These are phyloP conservation scores for Russula virescens DNA, from an alignment of 768 basidiomycete species.

Conservation along the genomic window DNA sequence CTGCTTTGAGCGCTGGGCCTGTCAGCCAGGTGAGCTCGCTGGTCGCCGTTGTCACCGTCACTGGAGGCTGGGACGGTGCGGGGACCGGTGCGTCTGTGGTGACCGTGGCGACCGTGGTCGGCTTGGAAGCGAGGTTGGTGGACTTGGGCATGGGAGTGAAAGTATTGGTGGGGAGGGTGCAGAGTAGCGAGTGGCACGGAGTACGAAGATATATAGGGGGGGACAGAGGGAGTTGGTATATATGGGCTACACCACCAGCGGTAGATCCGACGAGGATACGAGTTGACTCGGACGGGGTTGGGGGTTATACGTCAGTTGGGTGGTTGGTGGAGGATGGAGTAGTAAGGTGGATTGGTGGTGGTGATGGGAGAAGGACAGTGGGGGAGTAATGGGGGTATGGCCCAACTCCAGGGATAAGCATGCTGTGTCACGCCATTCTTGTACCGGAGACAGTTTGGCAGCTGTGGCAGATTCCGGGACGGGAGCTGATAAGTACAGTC, in stretches of 20 bases:
- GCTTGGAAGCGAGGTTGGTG: slow-evolving; percentile 18
- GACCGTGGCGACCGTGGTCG: not conserved
- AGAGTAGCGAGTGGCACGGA: not conserved
- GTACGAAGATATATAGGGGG: not conserved
- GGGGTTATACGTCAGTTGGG: not conserved
- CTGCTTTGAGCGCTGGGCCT: slow-evolving; percentile 14
- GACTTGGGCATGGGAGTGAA: slow-evolving; percentile 5
- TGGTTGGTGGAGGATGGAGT: not conserved
- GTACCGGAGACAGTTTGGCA: not conserved
- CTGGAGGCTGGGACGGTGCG: not conserved
- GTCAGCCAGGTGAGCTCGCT: slow-evolving; percentile 14
- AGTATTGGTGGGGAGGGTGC: not conserved
- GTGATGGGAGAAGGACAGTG: not conserved
- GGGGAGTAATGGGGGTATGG: not conserved
- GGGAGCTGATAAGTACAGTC: slow-evolving; percentile 8
- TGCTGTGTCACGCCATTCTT: slow-evolving; percentile 4
- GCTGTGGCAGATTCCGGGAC: not conserved
- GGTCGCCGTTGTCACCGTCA: not conserved
- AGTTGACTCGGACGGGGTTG: not conserved
- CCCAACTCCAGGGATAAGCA: not conserved
- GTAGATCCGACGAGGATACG: slow-evolving; percentile 22
- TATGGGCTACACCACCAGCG: slow-evolving; percentile 14
- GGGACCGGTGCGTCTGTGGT: not conserved
- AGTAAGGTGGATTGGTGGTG: not conserved
- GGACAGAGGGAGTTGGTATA: not conserved